These are phyloP conservation scores for Aechmea fasciata DNA, from an alignment of 176 grass and related monocot genomes.

Conservation along the genomic window DNA sequence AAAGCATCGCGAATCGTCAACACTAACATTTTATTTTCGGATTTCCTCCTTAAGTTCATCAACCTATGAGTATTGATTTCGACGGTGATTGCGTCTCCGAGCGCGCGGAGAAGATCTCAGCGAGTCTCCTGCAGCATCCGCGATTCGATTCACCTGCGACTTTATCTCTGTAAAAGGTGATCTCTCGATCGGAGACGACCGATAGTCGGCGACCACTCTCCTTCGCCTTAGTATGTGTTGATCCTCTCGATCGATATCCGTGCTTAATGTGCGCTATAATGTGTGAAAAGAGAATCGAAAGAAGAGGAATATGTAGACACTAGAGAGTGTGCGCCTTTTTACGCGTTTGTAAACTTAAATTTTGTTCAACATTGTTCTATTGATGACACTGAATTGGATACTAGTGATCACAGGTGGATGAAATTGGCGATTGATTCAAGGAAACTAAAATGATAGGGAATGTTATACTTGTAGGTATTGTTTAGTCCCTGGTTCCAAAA, in stretches of 20 bases:
- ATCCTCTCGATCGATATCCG: not conserved
- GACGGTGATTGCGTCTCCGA: conserved; percentile 5
- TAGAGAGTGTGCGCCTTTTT: not conserved
- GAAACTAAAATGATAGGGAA: not conserved
- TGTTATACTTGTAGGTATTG: too few species aligned
- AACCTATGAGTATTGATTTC: conserved; percentile 15
- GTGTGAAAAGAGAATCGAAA: not conserved
- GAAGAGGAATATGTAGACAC: not conserved
- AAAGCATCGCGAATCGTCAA: not conserved
- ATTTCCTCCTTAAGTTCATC: conserved; percentile 34
- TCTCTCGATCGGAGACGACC: not conserved
- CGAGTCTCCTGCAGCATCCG: conserved; percentile 20
- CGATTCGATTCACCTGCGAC: conserved; percentile 20
- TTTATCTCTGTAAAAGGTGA: not conserved
- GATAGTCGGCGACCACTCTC: not conserved
- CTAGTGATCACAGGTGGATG: not conserved
- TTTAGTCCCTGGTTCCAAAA: too few species aligned
- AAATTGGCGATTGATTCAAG: conserved; percentile 2
- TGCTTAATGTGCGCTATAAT: not conserved
- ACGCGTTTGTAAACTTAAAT: not conserved
- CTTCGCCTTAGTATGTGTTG: not conserved
- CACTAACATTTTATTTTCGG: not conserved
- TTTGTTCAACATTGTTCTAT: not conserved
- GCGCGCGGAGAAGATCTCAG: conserved; percentile 23
- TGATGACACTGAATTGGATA: not conserved